These are phyloP conservation scores for Phaeosphaeriaceae sp. DNA, from an alignment of 2,329 filamentous ascomycete species.

Conservation along the genomic window DNA sequence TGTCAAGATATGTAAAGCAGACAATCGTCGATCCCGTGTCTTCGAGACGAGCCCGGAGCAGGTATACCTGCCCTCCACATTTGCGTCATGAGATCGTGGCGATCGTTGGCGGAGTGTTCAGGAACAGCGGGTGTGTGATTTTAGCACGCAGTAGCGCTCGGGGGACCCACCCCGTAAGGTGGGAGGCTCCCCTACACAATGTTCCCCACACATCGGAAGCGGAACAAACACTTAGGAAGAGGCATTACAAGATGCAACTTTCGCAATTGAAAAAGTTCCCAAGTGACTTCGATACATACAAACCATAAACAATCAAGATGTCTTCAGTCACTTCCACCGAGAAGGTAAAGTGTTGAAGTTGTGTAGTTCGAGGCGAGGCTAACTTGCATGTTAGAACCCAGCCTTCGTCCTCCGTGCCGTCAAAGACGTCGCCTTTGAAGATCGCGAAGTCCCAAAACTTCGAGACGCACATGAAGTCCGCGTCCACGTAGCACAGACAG, in stretches of 20 bases:
- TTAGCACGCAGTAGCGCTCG: neutral
- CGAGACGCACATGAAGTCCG: neutral
- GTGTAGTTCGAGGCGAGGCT: neutral
- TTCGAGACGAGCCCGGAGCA: neutral
- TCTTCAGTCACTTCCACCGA: neutral
- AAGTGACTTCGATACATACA: neutral
- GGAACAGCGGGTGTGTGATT: neutral
- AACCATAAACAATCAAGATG: neutral
- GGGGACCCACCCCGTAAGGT: neutral
- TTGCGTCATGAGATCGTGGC: neutral
- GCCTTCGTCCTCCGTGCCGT: neutral
- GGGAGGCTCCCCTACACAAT: neutral
- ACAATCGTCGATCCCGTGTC: neutral
- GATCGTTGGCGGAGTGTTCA: neutral
- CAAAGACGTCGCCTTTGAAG: neutral
- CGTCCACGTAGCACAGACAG: neutral
- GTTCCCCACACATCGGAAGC: neutral
- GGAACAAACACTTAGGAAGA: neutral
- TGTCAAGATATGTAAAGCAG: neutral
- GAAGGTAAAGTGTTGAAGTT: neutral
- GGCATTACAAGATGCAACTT: neutral
- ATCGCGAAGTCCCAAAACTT: neutral
- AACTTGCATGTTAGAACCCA: neutral
- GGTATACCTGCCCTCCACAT: neutral
- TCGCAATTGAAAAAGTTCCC: neutral